These are phyloP conservation scores for Xylariaceae sp. DNA, from an alignment of 2,329 filamentous ascomycete species.

Conservation along the genomic window DNA sequence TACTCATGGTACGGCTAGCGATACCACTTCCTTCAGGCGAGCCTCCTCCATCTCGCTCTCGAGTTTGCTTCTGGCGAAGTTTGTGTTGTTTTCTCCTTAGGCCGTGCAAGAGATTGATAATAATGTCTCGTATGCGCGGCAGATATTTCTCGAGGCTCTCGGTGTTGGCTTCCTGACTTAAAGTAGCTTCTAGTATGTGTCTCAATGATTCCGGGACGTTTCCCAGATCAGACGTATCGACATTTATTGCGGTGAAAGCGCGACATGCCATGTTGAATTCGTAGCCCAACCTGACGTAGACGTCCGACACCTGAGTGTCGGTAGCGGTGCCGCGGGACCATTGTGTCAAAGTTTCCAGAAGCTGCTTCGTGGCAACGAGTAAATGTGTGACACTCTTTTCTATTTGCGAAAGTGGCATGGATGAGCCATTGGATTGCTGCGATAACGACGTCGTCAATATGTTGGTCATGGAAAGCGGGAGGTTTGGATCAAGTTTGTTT, in stretches of 20 bases:
- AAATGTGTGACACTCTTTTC: conserved; percentile 99
- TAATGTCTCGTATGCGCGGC: conserved; percentile 94
- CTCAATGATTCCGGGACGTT: conserved; percentile 92
- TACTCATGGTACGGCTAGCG: conserved; percentile 58
- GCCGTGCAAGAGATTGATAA: conserved; percentile 94
- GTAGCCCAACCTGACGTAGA: conserved; percentile 95
- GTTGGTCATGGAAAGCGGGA: background rate
- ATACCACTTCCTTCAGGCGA: conserved; percentile 40
- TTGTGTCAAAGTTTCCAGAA: conserved; percentile 94
- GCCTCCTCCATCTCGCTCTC: conserved; percentile 54
- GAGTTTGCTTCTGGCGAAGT: conserved; percentile 65
- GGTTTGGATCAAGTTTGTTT: background rate
- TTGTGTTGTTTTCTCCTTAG: conserved; percentile 97
- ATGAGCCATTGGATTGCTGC: conserved; percentile 61
- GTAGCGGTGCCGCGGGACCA: conserved; percentile 94
- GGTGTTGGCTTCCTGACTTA: conserved; percentile 94
- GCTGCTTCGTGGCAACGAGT: conserved; percentile 94
- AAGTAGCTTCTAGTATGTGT: conserved; percentile 89
- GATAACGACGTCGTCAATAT: conserved; percentile 23
- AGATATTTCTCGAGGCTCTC: conserved; percentile 93
- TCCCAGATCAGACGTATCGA: conserved; percentile 90
- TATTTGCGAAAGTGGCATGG: conserved; percentile 85
- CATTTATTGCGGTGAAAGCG: conserved; percentile 94
- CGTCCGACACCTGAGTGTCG: conserved; percentile 94
- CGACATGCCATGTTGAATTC: conserved; percentile 99